Evolutionary conservation across 163 green algal genomes (phyloP).

Genomic region (Chlorella variabilis): DNA sequence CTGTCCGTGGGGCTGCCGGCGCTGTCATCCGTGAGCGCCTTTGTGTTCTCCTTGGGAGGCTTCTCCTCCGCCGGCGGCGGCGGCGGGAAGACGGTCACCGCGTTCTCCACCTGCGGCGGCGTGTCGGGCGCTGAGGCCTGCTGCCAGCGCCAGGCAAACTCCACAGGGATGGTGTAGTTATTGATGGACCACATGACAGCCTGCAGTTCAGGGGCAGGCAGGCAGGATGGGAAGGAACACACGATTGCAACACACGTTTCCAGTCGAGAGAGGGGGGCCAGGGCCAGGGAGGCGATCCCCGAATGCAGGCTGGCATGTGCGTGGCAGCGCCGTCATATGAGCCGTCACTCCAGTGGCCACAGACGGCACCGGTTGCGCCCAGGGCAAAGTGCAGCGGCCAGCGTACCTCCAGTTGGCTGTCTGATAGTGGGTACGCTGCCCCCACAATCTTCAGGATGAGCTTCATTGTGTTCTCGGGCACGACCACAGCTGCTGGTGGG

Average conservation of each 20-base stretch:
- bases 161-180: not conserved
- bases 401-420: not conserved
- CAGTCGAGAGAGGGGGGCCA: no score
- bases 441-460: conserved; percentile 1
- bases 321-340: no score
- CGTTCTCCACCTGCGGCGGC: not conserved
- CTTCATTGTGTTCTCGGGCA: not conserved
- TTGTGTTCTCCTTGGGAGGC: not conserved
- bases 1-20: not conserved
- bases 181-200: not conserved
- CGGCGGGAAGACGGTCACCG: not conserved
- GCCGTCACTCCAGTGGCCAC: no score
- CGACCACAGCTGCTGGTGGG: not conserved
- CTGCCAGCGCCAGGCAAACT: not conserved
- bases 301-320: no score
- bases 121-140: not conserved
- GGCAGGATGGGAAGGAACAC: no score
- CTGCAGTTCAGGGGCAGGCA: not conserved
- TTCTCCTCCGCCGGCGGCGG: not conserved
- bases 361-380: no score
- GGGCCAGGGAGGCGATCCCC: no score
- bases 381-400: not conserved
- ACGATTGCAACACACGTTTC: no score
- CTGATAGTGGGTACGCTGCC: not conserved
- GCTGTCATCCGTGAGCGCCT: no score